Base-by-base conservation (phyloP, 2,329 filamentous ascomycete genomes). In the Cylindrodendrum hubeiense region DNA sequence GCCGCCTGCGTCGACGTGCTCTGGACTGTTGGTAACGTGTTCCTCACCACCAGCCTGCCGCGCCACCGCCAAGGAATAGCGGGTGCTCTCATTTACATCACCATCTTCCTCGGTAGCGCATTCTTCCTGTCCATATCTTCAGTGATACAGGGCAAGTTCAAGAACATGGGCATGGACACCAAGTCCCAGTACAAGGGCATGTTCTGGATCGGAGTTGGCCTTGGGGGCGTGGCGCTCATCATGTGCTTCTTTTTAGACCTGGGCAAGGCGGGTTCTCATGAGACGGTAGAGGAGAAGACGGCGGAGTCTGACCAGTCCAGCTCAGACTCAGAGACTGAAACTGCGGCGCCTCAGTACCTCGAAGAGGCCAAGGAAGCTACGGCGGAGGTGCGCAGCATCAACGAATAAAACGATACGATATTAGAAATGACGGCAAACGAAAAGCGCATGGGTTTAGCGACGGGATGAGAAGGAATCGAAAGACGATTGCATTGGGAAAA, bases 1-100 rank as follows among this genome's bases (percentile, higher is more conserved):
- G 91, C 89, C 0, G 79, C 90, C n/a, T 89, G 87, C 5, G 87
- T 92, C 56, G 90, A 92, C 69, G 84, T 91, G 47, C 86, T 87
- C 15, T 91, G 87, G 79, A 91, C 87, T 59, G 82, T 91, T 1
- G 84, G 88, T 22, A 91, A 89, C 67, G 85, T 92, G 54, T 92
- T 91, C 76, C 86, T 91, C 62, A 91, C 89, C 1, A 91, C 88
- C 0, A 86, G 82, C 15, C 76, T 91, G 41, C 88, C 89, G 0
- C 81, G 81, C n/a, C 79, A 82, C 15, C 82, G 86, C 67, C 90
- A 92, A 71, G 90, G 89, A 0, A 76, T 91, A 7, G 90, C 89
- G 0, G 90, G 89, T 3, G 89, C 87, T 0, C 74, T 92, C 47
- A 86, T 90, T 68, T 91, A 90, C 75, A 84, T 85, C 24, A 79